A percentile compares a stretch with the other conserved stretches of the same genome.
Evolutionary conservation across 1,284 basidiomycete genomes (phyloP).

Genomic region (Cutaneotrichosporon arboriforme): DNA sequence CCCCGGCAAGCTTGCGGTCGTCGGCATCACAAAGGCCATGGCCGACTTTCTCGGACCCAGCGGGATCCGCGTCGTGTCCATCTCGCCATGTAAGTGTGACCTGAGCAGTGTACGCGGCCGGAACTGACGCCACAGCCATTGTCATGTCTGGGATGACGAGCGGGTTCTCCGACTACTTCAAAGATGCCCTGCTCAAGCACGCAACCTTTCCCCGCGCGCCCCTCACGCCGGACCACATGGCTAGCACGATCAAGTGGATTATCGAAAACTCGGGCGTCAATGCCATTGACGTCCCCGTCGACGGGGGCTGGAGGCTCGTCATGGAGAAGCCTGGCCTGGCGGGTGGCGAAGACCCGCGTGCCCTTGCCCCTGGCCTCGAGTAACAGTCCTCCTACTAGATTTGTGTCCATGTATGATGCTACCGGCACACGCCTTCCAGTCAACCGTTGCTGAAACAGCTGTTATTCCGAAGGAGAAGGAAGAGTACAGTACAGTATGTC

Average conservation of each 20-base stretch:
- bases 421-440: too few relatives aligned
- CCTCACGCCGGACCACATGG: slow-evolving; percentile 34
- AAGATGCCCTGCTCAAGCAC: slow-evolving; percentile 31
- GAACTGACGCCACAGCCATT: slow-evolving; percentile 20
- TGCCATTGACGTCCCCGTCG: slow-evolving; percentile 38
- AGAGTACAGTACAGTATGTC: too few relatives aligned
- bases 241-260: slow-evolving; percentile 29
- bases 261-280: slow-evolving; percentile 41
- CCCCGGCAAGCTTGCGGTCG: slow-evolving; percentile 39
- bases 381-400: slow-evolving; percentile 8
- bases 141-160: slow-evolving; percentile 38
- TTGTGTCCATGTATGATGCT: neutral
- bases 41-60: slow-evolving; percentile 40
- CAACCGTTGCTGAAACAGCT: too few relatives aligned
- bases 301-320: slow-evolving; percentile 42
- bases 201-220: slow-evolving; percentile 42
- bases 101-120: neutral
- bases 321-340: slow-evolving; percentile 26
- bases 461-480: too few relatives aligned
- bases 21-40: slow-evolving; percentile 37
- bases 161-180: slow-evolving; percentile 31
- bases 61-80: slow-evolving; percentile 40
- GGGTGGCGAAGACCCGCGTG: slow-evolving; percentile 31
- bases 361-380: slow-evolving; percentile 37
- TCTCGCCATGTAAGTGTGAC: slow-evolving; percentile 26